A percentile compares a stretch with the other conserved stretches of the same genome.
phyloP scores from a whole-genome alignment of 352 stramenopile genomes.

The Phytophthora quininea region DNA sequence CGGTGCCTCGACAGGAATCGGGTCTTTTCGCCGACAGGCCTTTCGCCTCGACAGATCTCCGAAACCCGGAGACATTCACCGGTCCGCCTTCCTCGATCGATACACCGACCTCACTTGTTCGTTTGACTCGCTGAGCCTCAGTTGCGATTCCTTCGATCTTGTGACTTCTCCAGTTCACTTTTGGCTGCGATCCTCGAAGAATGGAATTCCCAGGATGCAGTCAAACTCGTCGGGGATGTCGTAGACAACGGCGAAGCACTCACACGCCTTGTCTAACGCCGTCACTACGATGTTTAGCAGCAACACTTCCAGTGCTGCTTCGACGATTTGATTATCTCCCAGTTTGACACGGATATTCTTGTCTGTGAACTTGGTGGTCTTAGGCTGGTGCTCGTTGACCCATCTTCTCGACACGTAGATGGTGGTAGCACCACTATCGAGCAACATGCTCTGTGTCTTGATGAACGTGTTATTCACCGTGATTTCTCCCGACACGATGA shows the following conservation, averaged over 20 bases:
- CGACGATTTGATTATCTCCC: slow-evolving; percentile 11
- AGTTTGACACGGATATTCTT: slow-evolving; percentile 17
- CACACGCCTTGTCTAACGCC: not conserved
- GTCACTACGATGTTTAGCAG: not conserved
- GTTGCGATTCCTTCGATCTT: slow-evolving; percentile 8
- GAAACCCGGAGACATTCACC: slow-evolving; percentile 15
- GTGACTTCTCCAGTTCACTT: slow-evolving; percentile 12
- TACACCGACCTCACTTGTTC: not conserved
- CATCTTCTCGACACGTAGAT: slow-evolving; percentile 5
- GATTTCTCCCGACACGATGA: slow-evolving; percentile 4
- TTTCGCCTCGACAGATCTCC: slow-evolving; percentile 7
- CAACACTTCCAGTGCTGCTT: slow-evolving; percentile 12
- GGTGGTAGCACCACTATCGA: slow-evolving; percentile 10
- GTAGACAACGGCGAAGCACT: slow-evolving; percentile 2
- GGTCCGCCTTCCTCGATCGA: slow-evolving; percentile 4
- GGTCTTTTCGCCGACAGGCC: slow-evolving; percentile 1
- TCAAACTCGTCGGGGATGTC: slow-evolving; percentile 7
- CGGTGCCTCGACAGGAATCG: not conserved
- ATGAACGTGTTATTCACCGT: not conserved
- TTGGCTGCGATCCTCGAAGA: slow-evolving; percentile 12
- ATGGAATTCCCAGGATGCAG: not conserved
- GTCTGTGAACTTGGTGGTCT: slow-evolving; percentile 12
- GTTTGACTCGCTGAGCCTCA: not conserved
- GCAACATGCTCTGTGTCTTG: not conserved
- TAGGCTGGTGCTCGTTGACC: slow-evolving; percentile 2